A percentile compares a stretch with the other conserved stretches of the same genome.
phyloP scores from a whole-genome alignment of 345 rosid species.

The Boechera stricta region DNA sequence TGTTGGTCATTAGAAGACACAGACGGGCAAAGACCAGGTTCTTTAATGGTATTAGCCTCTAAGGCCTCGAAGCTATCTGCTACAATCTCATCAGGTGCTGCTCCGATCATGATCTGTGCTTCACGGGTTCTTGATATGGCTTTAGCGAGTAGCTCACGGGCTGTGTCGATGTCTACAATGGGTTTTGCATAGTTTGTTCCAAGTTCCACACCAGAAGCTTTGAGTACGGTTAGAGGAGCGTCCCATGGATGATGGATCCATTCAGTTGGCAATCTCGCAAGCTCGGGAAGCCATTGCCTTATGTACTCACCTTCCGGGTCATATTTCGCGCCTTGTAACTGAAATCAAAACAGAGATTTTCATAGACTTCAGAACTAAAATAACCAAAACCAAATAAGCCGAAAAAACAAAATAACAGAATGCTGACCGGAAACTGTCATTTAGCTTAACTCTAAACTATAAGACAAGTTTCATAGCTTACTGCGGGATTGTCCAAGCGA shows the following conservation, averaged over 20 bases:
- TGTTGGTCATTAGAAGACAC: constrained; percentile 77
- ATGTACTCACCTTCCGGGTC: constrained; percentile 91
- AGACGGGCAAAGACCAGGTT: constrained; percentile 51
- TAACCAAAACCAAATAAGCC: not conserved
- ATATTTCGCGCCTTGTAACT: constrained; percentile 82
- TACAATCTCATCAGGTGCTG: constrained; percentile 61
- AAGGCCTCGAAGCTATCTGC: constrained; percentile 64
- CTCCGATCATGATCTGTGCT: constrained; percentile 58
- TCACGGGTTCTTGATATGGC: constrained; percentile 90
- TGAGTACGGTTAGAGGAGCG: constrained; percentile 66
- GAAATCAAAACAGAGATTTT: constrained; percentile 29
- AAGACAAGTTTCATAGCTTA: constrained; percentile 36
- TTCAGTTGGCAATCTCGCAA: constrained; percentile 82
- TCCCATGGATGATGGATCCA: constrained; percentile 99
- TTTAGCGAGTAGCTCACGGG: constrained; percentile 62
- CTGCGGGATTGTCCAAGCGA: constrained; percentile 89
- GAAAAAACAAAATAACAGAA: not conserved
- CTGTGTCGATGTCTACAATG: constrained; percentile 70
- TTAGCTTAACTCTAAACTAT: constrained; percentile 2
- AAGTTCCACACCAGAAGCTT: constrained; percentile 74
- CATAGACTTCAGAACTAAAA: not conserved
- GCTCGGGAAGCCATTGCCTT: constrained; percentile 93
- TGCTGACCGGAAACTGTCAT: not conserved
- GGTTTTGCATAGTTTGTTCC: constrained; percentile 77
- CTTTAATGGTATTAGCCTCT: constrained; percentile 51